Percentiles rank a stretch among this genome's conserved stretches.
phyloP scores from a whole-genome alignment of 2,329 filamentous ascomycete species.

The Aspergillus piperis region DNA sequence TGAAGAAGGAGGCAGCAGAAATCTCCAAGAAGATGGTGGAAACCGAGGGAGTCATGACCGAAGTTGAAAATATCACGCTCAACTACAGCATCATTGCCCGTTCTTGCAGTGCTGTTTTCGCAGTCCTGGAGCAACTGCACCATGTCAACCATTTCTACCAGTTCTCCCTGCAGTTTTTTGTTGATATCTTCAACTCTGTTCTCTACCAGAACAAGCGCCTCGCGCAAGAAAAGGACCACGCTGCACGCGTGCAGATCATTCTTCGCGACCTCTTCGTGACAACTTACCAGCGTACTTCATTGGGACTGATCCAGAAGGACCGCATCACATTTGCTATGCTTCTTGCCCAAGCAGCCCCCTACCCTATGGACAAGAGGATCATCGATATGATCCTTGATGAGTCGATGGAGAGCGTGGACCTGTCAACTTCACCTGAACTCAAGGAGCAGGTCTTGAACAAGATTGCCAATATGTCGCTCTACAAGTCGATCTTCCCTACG shows the following conservation, averaged over 20 bases:
- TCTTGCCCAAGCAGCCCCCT: constrained; percentile 92
- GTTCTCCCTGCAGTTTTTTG: constrained; percentile 97
- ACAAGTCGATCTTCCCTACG: constrained; percentile 71
- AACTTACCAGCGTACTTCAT: constrained; percentile 88
- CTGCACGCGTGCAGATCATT: constrained; percentile 82
- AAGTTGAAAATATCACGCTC: constrained; percentile 92
- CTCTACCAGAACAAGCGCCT: constrained; percentile 77
- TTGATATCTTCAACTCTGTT: constrained; percentile 95
- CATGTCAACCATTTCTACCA: constrained; percentile 99
- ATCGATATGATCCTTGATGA: constrained; percentile 85
- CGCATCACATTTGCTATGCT: constrained; percentile 92
- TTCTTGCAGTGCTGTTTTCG: constrained; percentile 96
- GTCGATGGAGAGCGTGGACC: constrained; percentile 71
- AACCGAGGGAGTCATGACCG: constrained; percentile 96
- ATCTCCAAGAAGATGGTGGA: constrained; percentile 96
- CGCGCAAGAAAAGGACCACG: constrained; percentile 70
- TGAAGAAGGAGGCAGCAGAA: constrained; percentile 96
- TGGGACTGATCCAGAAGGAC: constrained; percentile 90
- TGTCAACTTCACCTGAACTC: constrained; percentile 67
- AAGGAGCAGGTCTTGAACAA: constrained; percentile 69
- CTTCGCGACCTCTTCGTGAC: constrained; percentile 88
- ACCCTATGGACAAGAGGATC: constrained; percentile 86
- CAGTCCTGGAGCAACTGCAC: constrained; percentile 93
- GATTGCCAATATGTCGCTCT: constrained; percentile 67
- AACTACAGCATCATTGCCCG: constrained; percentile 92